phyloP scores from a whole-genome alignment of 805 yeast species.

The Lachancea nothofagi region DNA sequence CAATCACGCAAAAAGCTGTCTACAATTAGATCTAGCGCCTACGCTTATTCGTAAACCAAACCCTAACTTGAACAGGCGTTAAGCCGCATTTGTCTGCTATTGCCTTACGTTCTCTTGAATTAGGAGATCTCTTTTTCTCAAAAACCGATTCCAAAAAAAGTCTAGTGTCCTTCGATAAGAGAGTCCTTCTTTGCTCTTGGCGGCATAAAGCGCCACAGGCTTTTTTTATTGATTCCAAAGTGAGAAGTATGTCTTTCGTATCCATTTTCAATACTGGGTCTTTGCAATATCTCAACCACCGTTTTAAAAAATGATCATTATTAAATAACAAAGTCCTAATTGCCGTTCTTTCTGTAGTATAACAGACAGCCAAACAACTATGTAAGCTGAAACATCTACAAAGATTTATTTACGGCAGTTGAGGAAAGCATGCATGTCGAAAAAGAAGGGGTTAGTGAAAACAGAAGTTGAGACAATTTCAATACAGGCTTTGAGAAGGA shows the following conservation, averaged over 20 bases:
- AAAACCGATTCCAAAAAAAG: slow-evolving; percentile 18
- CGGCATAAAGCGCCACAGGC: slow-evolving; percentile 7
- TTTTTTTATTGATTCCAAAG: slow-evolving; percentile 6
- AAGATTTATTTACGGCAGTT: not conserved
- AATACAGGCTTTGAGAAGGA: no score
- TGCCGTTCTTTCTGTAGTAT: slow-evolving; percentile 10
- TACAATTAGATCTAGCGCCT: slow-evolving; percentile 79
- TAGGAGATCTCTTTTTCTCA: slow-evolving; percentile 19
- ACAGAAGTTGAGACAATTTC: no score
- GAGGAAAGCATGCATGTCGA: not conserved
- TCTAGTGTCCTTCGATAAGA: slow-evolving; percentile 14
- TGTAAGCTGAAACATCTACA: not conserved
- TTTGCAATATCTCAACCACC: not conserved
- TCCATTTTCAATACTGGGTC: slow-evolving; percentile 6
- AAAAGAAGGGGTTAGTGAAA: no score
- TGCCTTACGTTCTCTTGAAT: slow-evolving; percentile 21
- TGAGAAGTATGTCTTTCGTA: slow-evolving; percentile 7
- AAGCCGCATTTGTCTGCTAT: slow-evolving; percentile 21
- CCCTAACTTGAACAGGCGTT: slow-evolving; percentile 22
- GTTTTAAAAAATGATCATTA: not conserved
- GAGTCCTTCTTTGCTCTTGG: slow-evolving; percentile 7
- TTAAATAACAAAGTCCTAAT: slow-evolving; percentile 4
- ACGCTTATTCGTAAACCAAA: slow-evolving; percentile 24
- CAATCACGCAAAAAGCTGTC: slow-evolving; percentile 77
- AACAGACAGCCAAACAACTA: not conserved